Conservation (phyloP, 2,329 filamentous ascomycete genomes). For the Penicillium oxalicum region DNA sequence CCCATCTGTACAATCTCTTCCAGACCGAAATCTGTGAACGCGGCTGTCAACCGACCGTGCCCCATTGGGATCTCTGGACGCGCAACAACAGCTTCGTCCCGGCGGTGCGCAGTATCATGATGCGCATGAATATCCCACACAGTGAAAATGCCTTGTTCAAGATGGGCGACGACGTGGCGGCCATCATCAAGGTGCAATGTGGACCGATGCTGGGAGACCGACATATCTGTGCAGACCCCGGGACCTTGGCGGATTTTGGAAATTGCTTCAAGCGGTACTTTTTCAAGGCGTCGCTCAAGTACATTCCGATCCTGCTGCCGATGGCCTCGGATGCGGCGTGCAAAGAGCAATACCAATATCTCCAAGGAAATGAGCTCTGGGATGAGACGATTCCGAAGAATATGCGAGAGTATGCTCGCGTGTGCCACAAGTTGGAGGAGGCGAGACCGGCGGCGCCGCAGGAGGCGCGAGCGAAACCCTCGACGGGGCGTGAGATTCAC, state of each 20-base stretch:
- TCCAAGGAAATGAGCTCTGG: constrained; percentile 29
- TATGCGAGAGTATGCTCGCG: constrained; percentile 31
- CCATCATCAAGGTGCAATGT: constrained; percentile 29
- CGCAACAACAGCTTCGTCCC: constrained; percentile 32
- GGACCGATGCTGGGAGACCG: constrained; percentile 24
- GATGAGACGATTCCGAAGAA: constrained; percentile 30
- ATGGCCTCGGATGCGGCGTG: constrained; percentile 29
- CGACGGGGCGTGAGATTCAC: background rate
- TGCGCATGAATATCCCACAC: constrained; percentile 25
- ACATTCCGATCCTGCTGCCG: constrained; percentile 25
- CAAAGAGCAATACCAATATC: constrained; percentile 25
- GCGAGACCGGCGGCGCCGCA: constrained; percentile 3
- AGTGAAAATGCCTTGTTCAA: constrained; percentile 27
- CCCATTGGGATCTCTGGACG: constrained; percentile 35
- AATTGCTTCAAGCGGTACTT: constrained; percentile 33
- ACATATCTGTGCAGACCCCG: constrained; percentile 30
- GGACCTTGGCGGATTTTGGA: constrained; percentile 29
- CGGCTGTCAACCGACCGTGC: constrained; percentile 30
- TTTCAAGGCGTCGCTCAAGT: constrained; percentile 25
- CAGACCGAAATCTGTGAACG: constrained; percentile 30
- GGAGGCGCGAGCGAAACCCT: background rate
- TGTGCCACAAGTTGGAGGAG: constrained; percentile 22
- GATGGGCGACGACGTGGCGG: constrained; percentile 32
- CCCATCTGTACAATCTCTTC: constrained; percentile 28
- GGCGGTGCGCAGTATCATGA: constrained; percentile 30